Evolutionary conservation across 306 rosid species (phyloP).

Genomic region (Prunus armeniaca): DNA sequence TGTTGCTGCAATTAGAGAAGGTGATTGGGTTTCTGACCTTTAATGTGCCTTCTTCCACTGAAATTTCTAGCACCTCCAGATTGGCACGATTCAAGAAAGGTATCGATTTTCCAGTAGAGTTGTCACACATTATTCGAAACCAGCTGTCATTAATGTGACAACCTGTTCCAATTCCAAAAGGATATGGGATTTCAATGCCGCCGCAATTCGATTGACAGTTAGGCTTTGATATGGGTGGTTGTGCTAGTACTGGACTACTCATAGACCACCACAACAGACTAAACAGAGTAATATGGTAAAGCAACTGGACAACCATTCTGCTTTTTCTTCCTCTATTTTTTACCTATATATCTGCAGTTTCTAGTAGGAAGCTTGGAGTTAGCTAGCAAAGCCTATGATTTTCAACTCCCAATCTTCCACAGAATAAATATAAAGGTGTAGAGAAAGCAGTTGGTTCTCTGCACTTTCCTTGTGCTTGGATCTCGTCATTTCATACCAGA

Average conservation of each 20-base stretch:
- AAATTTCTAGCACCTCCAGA: neutral
- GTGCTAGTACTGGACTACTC: neutral
- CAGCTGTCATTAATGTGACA: neutral
- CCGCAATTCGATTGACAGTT: neutral
- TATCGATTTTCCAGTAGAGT: neutral
- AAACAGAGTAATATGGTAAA: neutral
- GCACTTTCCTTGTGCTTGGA: neutral
- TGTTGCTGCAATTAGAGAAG: neutral
- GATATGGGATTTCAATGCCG: constrained; percentile 9
- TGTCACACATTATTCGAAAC: constrained; percentile 7
- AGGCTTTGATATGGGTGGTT: neutral
- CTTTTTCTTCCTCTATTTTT: neutral
- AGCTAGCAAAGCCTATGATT: neutral
- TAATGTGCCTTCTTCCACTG: neutral
- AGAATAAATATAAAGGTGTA: neutral
- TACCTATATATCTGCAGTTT: neutral
- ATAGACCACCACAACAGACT: neutral
- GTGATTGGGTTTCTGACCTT: constrained; percentile 19
- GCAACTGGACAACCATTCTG: neutral
- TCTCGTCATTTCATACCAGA: no score
- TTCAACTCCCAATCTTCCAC: neutral
- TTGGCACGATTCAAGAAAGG: constrained; percentile 2
- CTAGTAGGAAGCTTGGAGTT: neutral
- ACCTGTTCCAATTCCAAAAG: constrained; percentile 16
- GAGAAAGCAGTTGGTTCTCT: neutral